These are phyloP conservation scores for Debaryomyces hansenii DNA, from an alignment of 805 yeast species.

Conservation along the genomic window DNA sequence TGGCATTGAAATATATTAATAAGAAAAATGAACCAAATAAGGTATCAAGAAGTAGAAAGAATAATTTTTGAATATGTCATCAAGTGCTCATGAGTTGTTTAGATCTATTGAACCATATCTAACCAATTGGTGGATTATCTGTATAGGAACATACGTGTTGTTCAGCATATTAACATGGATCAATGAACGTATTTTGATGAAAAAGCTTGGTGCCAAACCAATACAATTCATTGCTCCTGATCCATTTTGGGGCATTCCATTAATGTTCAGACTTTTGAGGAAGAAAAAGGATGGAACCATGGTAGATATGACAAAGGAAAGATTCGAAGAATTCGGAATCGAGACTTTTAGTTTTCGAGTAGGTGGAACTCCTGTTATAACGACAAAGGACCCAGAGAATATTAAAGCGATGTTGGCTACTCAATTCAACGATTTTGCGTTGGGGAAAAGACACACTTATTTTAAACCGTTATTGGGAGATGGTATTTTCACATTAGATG, in stretches of 20 bases:
- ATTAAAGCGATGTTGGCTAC: conserved; percentile 39
- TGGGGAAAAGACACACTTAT: conserved; percentile 32
- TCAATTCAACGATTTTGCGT: conserved; percentile 35
- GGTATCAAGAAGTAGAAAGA: no score
- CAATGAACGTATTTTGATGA: not conserved
- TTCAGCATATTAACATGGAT: not conserved
- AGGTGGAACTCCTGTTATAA: conserved; percentile 13
- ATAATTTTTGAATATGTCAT: no score
- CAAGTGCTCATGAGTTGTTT: no score
- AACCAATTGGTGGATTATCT: not conserved
- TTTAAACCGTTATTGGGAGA: no score
- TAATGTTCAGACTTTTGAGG: conserved; percentile 6
- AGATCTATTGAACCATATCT: not conserved
- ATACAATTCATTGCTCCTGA: not conserved
- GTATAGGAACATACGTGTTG: not conserved
- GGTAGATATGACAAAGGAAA: conserved; percentile 11
- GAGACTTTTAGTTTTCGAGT: conserved; percentile 7
- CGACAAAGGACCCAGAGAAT: conserved; percentile 33
- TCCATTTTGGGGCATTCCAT: conserved; percentile 12
- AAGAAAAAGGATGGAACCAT: conserved; percentile 13
- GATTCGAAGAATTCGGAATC: conserved; percentile 5
- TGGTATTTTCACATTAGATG: no score
- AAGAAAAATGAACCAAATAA: no score
- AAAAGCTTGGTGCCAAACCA: conserved; percentile 1
- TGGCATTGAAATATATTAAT: no score